phyloP scores from a whole-genome alignment of 1,139 yeast species.

The Arxiozyma slooffiae region DNA sequence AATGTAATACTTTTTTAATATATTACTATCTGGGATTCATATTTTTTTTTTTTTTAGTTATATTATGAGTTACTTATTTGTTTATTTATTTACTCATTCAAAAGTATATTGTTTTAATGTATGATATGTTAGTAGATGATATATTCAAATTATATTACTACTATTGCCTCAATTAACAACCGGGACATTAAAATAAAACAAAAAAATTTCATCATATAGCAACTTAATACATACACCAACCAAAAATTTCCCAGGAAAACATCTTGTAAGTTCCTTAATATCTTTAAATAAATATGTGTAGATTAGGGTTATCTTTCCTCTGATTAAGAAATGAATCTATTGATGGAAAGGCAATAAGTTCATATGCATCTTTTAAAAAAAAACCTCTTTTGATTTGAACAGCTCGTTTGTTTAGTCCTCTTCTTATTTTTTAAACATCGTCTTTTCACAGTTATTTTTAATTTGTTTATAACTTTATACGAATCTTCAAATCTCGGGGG shows the following conservation, averaged over 20 bases:
- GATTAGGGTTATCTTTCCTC: no score
- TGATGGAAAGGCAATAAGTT: no score
- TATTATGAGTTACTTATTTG: background rate
- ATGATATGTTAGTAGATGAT: background rate
- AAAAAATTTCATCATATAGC: background rate
- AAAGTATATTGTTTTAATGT: no score
- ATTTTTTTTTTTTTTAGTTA: background rate
- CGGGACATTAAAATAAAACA: background rate
- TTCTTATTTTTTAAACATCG: background rate
- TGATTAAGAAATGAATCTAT: background rate
- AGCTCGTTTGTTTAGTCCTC: background rate
- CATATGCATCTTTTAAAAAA: background rate
- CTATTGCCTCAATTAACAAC: background rate
- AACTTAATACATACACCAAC: constrained; percentile 27
- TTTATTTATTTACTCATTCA: no score
- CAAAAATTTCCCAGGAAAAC: constrained; percentile 29
- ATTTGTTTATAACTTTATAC: background rate
- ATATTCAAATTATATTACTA: no score
- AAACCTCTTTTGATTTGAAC: background rate
- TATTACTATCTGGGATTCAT: no score
- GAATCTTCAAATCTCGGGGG: background rate
- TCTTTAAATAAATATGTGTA: background rate
- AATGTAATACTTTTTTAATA: no score
- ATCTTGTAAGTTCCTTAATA: constrained; percentile 4
- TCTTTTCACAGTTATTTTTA: background rate